These are phyloP conservation scores for Cladosporium oxysporum DNA, from an alignment of 2,329 filamentous ascomycete genomes.

Conservation along the genomic window DNA sequence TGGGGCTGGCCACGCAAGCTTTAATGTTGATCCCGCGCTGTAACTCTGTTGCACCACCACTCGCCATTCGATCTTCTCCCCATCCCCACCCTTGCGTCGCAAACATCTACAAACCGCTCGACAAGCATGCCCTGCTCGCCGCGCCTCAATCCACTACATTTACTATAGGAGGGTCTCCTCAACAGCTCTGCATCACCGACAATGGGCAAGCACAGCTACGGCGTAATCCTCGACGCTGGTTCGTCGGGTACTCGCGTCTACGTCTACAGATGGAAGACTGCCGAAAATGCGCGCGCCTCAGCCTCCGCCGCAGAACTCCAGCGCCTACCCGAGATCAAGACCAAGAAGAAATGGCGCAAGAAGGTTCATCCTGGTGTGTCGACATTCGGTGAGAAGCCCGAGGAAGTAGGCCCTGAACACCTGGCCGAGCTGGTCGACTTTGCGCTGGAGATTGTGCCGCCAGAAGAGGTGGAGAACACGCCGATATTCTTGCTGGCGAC, in stretches of 20 bases:
- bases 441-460: slow-evolving; percentile 75
- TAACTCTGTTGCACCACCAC: not conserved
- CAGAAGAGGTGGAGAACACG: slow-evolving; percentile 75
- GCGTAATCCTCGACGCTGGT: slow-evolving; percentile 94
- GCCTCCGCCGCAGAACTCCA: slow-evolving; percentile 62
- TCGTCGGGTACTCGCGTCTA: slow-evolving; percentile 95
- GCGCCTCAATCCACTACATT: not conserved
- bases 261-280: slow-evolving; percentile 90
- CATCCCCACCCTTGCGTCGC: not conserved
- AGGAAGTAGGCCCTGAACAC: slow-evolving; percentile 78
- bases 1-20: slow-evolving; percentile 11
- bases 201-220: slow-evolving; percentile 60
- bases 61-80: not conserved
- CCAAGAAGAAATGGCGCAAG: slow-evolving; percentile 84
- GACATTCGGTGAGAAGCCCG: slow-evolving; percentile 77
- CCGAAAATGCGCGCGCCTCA: slow-evolving; percentile 64
- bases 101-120: not conserved
- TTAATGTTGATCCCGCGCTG: slow-evolving; percentile 6
- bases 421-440: slow-evolving; percentile 77
- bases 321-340: slow-evolving; percentile 75
- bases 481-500: slow-evolving; percentile 95
- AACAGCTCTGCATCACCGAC: not conserved
- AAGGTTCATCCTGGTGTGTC: slow-evolving; percentile 93
- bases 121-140: not conserved
- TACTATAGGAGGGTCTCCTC: not conserved